Evolutionary conservation across 225 moss, liverwort and hornwort genomes (phyloP).

Genomic region (Physcomitrellopsis africana): DNA sequence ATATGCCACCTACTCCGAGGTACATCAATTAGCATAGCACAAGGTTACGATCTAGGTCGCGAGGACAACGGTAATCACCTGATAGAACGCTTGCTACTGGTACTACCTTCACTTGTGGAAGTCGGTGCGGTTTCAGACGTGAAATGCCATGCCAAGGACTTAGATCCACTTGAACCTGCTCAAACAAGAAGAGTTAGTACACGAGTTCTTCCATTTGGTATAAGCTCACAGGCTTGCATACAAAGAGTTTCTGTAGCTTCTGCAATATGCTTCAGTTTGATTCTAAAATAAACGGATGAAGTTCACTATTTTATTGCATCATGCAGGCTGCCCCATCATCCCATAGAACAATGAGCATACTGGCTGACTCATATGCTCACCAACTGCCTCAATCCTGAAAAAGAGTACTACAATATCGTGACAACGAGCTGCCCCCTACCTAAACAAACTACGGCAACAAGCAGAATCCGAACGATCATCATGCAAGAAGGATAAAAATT

Average conservation of each 20-base stretch:
- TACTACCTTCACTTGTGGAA: slow-evolving; percentile 67
- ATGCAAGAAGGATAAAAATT: not conserved
- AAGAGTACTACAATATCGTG: not conserved
- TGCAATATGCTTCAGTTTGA: slow-evolving; percentile 11
- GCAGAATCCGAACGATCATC: not conserved
- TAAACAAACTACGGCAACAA: not conserved
- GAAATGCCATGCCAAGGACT: slow-evolving; percentile 94
- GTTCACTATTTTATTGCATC: slow-evolving; percentile 2
- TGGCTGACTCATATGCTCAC: slow-evolving; percentile 1
- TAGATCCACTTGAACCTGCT: slow-evolving; percentile 76
- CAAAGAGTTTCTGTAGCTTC: slow-evolving; percentile 9
- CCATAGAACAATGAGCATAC: not conserved
- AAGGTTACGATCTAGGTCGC: not conserved
- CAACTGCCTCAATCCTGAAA: not conserved
- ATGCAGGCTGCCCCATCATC: not conserved
- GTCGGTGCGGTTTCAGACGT: slow-evolving; percentile 80
- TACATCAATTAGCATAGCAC: slow-evolving; percentile 6
- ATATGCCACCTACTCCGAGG: not conserved
- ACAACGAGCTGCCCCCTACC: not conserved
- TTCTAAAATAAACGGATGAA: not conserved
- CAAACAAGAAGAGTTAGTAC: slow-evolving; percentile 17
- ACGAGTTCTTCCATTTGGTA: slow-evolving; percentile 18
- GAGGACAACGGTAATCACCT: slow-evolving; percentile 37
- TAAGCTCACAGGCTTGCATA: not conserved
- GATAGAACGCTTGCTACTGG: slow-evolving; percentile 47